Conservation (phyloP, 2,329 filamentous ascomycete species). For the Capronia epimyces region DNA sequence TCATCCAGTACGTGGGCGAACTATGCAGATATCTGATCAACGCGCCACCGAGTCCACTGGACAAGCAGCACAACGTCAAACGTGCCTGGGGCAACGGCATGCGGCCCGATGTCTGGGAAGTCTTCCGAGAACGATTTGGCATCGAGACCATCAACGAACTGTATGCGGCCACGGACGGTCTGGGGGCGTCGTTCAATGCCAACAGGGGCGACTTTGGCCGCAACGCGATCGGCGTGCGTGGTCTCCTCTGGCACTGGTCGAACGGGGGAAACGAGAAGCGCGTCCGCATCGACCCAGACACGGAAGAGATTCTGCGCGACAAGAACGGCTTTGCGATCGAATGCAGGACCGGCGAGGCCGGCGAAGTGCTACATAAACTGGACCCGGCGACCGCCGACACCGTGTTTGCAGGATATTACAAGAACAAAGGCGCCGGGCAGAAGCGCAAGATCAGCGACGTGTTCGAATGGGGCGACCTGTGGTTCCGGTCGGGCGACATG, state of each 20-base stretch:
- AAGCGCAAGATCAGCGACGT: slow-evolving; percentile 70
- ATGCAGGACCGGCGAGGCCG: slow-evolving; percentile 59
- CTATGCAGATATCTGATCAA: slow-evolving; percentile 47
- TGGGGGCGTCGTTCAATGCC: slow-evolving; percentile 58
- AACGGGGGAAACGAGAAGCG: slow-evolving; percentile 56
- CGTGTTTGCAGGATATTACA: slow-evolving; percentile 77
- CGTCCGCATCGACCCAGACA: slow-evolving; percentile 62
- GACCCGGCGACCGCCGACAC: slow-evolving; percentile 41
- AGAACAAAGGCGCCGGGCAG: slow-evolving; percentile 63
- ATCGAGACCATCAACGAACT: slow-evolving; percentile 60
- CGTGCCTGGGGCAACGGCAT: slow-evolving; percentile 47
- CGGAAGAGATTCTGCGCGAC: slow-evolving; percentile 61
- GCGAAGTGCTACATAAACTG: slow-evolving; percentile 66
- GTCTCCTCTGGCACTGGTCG: slow-evolving; percentile 51
- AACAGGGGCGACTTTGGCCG: slow-evolving; percentile 58
- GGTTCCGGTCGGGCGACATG: slow-evolving; percentile 77
- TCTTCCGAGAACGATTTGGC: slow-evolving; percentile 38
- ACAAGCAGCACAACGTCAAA: slow-evolving; percentile 41
- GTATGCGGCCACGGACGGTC: slow-evolving; percentile 71
- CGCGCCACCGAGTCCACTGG: slow-evolving; percentile 41
- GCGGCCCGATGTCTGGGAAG: slow-evolving; percentile 46
- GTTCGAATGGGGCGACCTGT: slow-evolving; percentile 70
- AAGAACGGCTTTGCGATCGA: slow-evolving; percentile 62
- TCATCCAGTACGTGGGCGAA: slow-evolving; percentile 54
- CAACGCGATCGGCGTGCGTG: slow-evolving; percentile 65